Percentiles rank a stretch among this genome's conserved stretches.
Conservation (phyloP, 2,329 filamentous ascomycete species). For the Colletotrichum sansevieriae region DNA sequence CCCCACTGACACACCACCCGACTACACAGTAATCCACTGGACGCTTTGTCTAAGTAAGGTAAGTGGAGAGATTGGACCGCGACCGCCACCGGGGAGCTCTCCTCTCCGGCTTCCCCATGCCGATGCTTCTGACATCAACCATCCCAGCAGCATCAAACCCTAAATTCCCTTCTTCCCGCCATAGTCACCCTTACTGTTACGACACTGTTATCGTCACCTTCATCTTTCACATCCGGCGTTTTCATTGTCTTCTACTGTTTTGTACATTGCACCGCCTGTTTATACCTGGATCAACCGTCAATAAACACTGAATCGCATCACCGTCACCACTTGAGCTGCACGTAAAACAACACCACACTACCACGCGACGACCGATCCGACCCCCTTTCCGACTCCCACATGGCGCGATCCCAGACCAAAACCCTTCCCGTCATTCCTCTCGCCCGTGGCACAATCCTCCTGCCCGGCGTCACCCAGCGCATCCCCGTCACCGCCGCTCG, state of each 20-base stretch:
- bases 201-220: background rate
- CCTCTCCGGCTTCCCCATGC: conserved; percentile 18
- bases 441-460: conserved; percentile 82
- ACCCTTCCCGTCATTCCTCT: conserved; percentile 85
- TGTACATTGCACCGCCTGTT: background rate
- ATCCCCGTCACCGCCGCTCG: conserved; percentile 84
- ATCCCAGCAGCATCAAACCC: conserved; percentile 17
- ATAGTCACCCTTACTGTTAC: conserved; percentile 3
- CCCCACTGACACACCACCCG: conserved; percentile 14
- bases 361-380: conserved; percentile 15
- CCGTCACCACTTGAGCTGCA: conserved; percentile 30
- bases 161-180: conserved; percentile 12
- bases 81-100: conserved; percentile 30
- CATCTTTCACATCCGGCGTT: background rate
- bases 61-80: conserved; percentile 22
- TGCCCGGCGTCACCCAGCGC: conserved; percentile 87
- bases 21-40: background rate
- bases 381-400: conserved; percentile 33
- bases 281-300: background rate
- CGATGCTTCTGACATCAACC: conserved; percentile 34
- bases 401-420: conserved; percentile 50
- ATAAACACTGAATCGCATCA: background rate
- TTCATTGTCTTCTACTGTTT: conserved; percentile 9
- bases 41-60: background rate
- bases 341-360: conserved; percentile 8